Evolutionary conservation across 2,329 filamentous ascomycete genomes (phyloP).

Genomic region (Trichoderma atrobrunneum): DNA sequence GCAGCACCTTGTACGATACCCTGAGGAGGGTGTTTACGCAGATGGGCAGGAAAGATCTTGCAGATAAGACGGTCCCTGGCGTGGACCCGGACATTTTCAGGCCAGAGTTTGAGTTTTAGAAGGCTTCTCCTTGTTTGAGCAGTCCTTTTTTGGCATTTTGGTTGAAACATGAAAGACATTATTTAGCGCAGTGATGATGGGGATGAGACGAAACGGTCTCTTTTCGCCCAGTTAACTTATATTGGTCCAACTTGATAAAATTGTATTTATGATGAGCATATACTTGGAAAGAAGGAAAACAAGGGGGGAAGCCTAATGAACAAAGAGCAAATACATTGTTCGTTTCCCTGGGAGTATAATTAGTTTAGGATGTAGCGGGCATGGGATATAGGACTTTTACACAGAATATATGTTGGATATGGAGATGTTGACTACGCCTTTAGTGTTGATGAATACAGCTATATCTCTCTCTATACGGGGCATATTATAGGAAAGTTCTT

Average conservation of each 20-base stretch:
- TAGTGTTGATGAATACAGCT: neutral
- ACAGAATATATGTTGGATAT: neutral
- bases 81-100: constrained; percentile 90
- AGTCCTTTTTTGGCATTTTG: neutral
- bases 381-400: constrained; percentile 5
- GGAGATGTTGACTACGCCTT: neutral
- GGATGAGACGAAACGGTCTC: neutral
- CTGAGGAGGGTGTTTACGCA: constrained; percentile 91
- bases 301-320: neutral
- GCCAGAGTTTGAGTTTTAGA: constrained; percentile 80
- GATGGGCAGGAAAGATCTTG: constrained; percentile 86
- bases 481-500: neutral
- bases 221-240: neutral
- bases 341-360: neutral
- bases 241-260: neutral
- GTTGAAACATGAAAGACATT: neutral
- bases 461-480: neutral
- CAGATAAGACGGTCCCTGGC: constrained; percentile 80
- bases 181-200: constrained; percentile 3
- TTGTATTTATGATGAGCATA: constrained; percentile 3
- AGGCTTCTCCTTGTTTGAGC: neutral
- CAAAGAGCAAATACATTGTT: neutral
- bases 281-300: neutral
- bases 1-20: constrained; percentile 95
- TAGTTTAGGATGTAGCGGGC: neutral